Evolutionary conservation across 345 rosid species (phyloP).

Genomic region (Eucalyptus curtisii): DNA sequence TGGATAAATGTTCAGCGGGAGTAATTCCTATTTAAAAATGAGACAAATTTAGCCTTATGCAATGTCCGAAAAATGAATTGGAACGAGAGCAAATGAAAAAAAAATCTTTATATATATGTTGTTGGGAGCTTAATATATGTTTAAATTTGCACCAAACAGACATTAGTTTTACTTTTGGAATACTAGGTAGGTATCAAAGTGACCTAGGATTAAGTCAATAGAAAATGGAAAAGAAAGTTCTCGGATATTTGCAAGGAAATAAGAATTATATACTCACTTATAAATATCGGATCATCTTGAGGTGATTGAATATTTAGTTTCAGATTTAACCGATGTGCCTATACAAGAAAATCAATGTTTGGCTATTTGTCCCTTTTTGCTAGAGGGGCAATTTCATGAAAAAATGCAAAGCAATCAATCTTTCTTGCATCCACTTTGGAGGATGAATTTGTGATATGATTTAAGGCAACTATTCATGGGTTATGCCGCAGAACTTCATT

Average conservation of each 20-base stretch:
- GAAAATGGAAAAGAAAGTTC: neutral
- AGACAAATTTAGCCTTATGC: neutral
- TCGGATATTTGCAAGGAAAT: neutral
- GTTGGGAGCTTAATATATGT: neutral
- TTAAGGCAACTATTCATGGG: neutral
- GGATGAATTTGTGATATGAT: neutral
- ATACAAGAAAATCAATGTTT: neutral
- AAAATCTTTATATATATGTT: no score
- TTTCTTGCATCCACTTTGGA: neutral
- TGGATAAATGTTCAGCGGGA: neutral
- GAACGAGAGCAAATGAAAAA: neutral
- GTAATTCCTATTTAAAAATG: neutral
- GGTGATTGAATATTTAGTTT: neutral
- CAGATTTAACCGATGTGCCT: neutral
- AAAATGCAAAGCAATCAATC: neutral
- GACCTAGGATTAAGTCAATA: neutral
- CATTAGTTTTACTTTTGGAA: no score
- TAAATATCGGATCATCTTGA: neutral
- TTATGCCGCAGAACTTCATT: neutral
- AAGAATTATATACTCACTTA: neutral
- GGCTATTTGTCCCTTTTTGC: neutral
- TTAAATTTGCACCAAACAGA: neutral
- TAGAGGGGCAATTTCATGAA: neutral
- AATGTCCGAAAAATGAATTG: no score
- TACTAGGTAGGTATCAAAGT: neutral